These are phyloP conservation scores for Groenewaldozyma tartarivorans DNA, from an alignment of 805 yeast species.

Conservation along the genomic window DNA sequence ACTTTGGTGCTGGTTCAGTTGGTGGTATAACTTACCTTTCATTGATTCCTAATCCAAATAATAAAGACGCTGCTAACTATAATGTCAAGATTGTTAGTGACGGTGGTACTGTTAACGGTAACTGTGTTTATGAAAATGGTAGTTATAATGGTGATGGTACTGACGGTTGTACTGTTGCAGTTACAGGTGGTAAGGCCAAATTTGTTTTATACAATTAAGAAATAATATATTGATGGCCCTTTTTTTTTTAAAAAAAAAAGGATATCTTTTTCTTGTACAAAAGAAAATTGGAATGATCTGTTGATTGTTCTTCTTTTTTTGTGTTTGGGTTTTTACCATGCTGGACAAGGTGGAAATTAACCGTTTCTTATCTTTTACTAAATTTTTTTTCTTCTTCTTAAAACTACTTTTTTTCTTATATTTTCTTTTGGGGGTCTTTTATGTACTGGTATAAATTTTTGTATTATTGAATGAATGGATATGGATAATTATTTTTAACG, in stretches of 20 bases:
- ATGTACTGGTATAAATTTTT: too few relatives aligned
- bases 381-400: too few relatives aligned
- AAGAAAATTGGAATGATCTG: neutral
- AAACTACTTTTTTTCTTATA: too few relatives aligned
- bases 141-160: slow-evolving; percentile 53
- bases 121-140: slow-evolving; percentile 76
- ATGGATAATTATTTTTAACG: too few relatives aligned
- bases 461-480: too few relatives aligned
- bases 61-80: slow-evolving; percentile 55
- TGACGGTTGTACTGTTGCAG: slow-evolving; percentile 92
- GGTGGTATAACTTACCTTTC: slow-evolving; percentile 71
- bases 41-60: slow-evolving; percentile 92
- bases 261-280: neutral
- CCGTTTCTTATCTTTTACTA: too few relatives aligned
- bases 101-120: slow-evolving; percentile 55
- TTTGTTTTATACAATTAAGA: slow-evolving; percentile 56
- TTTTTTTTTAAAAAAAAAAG: slow-evolving; percentile 3
- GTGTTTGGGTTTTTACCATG: neutral
- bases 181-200: slow-evolving; percentile 72
- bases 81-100: slow-evolving; percentile 72
- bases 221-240: neutral
- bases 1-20: slow-evolving; percentile 84
- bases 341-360: neutral
- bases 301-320: neutral
- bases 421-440: too few relatives aligned